Conservation (phyloP, 75 land plant species). For the Selaginella tamariscina region DNA sequence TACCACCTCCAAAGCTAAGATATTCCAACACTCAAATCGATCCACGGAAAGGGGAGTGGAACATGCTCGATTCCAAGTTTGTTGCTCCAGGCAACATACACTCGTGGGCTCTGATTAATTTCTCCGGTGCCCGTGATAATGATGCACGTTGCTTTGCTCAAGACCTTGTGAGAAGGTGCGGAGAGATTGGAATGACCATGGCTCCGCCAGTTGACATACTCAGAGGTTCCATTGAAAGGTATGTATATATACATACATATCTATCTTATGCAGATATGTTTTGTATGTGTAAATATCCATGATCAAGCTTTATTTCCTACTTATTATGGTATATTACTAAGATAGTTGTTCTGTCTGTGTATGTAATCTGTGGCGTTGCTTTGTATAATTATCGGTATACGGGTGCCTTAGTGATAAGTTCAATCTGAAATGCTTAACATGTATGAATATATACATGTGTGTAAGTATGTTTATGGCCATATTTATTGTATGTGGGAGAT, state of each 20-base stretch:
- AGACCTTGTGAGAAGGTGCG: slow-evolving; percentile 41
- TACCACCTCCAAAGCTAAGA: slow-evolving; percentile 67
- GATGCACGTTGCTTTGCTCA: slow-evolving; percentile 35
- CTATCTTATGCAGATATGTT: slow-evolving; percentile 34
- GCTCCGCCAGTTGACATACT: slow-evolving; percentile 26
- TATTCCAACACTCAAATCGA: slow-evolving; percentile 44
- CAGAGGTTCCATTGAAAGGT: slow-evolving; percentile 30
- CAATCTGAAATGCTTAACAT: too few species aligned
- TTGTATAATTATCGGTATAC: too few species aligned
- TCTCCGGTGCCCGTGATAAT: slow-evolving; percentile 47
- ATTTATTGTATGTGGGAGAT: too few species aligned
- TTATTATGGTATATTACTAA: too few species aligned
- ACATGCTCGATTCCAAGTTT: slow-evolving; percentile 52
- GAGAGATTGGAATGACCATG: slow-evolving; percentile 50
- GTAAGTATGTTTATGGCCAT: too few species aligned
- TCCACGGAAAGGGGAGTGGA: slow-evolving; percentile 57
- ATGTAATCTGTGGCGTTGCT: too few species aligned
- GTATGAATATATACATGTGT: too few species aligned
- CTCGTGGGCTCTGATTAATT: slow-evolving; percentile 65
- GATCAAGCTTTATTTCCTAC: too few species aligned
- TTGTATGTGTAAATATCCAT: too few species aligned
- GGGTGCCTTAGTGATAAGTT: too few species aligned
- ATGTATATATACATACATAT: neutral
- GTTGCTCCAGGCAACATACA: slow-evolving; percentile 40
- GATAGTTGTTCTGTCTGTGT: too few species aligned